Evolutionary conservation across 2,329 filamentous ascomycete genomes (phyloP).

Genomic region (Exserohilum rostratum): DNA sequence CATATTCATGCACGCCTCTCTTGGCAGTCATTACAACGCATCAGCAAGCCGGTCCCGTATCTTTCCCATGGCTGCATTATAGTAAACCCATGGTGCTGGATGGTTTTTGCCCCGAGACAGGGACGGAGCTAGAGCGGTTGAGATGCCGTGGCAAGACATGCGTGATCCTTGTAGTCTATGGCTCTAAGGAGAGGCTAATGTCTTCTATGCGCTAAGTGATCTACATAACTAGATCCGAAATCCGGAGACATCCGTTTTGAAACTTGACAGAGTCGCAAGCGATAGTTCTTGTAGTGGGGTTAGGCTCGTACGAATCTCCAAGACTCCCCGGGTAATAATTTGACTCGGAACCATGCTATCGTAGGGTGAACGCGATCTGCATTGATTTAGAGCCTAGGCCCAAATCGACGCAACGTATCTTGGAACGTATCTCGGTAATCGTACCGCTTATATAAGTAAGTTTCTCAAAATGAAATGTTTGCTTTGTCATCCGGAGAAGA

Average conservation of each 20-base stretch:
- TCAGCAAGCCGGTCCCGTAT: not conserved
- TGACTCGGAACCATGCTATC: too few relatives aligned
- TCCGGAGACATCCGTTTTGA: too few relatives aligned
- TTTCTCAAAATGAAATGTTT: too few relatives aligned
- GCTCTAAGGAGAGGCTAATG: not conserved
- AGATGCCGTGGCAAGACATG: not conserved
- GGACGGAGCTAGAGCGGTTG: not conserved
- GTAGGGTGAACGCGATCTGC: not conserved
- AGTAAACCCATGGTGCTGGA: not conserved
- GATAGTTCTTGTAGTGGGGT: too few relatives aligned
- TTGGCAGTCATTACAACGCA: not conserved
- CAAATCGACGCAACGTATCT: constrained; percentile 18
- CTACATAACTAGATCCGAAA: too few relatives aligned
- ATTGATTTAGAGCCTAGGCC: constrained; percentile 22
- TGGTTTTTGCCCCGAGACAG: not conserved
- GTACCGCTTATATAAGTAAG: not conserved
- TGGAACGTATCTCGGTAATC: not conserved
- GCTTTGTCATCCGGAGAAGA: constrained; percentile 7
- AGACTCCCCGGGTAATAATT: too few relatives aligned
- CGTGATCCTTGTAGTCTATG: not conserved
- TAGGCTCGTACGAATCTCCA: too few relatives aligned
- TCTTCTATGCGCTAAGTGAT: not conserved
- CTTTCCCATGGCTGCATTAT: not conserved
- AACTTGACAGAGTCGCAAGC: too few relatives aligned
- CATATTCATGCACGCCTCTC: not conserved